phyloP scores from a whole-genome alignment of 164 flowering plant species.

The Protea cynaroides region DNA sequence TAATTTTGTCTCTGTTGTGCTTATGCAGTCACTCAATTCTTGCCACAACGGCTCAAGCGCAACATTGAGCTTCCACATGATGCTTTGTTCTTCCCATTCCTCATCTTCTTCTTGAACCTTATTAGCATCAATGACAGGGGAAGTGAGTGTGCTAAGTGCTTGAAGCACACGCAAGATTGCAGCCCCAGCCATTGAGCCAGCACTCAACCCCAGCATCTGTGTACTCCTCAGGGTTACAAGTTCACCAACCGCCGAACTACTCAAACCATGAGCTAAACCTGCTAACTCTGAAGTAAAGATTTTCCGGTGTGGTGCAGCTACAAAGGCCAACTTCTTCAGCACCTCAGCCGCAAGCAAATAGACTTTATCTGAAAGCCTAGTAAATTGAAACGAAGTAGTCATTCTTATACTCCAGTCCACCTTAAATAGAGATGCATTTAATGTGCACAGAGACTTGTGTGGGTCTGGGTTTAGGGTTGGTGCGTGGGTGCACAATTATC shows the following conservation, averaged over 20 bases:
- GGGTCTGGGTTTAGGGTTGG: too few species aligned
- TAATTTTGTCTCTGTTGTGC: slow-evolving; percentile 61
- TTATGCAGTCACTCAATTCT: slow-evolving; percentile 79
- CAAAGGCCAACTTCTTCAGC: slow-evolving; percentile 77
- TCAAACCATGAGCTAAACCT: slow-evolving; percentile 56
- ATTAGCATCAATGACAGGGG: slow-evolving; percentile 24
- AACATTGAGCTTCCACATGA: slow-evolving; percentile 58
- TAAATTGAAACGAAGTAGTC: slow-evolving; percentile 11
- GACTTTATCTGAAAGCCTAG: slow-evolving; percentile 86
- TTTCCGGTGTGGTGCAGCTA: slow-evolving; percentile 56
- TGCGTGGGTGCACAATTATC: too few species aligned
- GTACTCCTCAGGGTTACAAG: slow-evolving; percentile 65
- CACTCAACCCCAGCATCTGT: slow-evolving; percentile 73
- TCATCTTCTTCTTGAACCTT: slow-evolving; percentile 25
- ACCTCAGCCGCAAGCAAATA: slow-evolving; percentile 77
- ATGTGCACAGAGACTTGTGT: too few species aligned
- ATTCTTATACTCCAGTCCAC: neutral
- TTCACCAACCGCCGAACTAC: slow-evolving; percentile 69
- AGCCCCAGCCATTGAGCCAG: slow-evolving; percentile 87
- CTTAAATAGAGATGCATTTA: neutral
- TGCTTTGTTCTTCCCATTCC: slow-evolving; percentile 61
- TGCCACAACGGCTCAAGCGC: slow-evolving; percentile 88
- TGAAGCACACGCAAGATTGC: slow-evolving; percentile 86
- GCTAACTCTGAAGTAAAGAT: slow-evolving; percentile 72
- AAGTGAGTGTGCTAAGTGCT: slow-evolving; percentile 62